Percentiles rank a stretch among this genome's conserved stretches.
These are phyloP conservation scores for Zymoseptoria tritici DNA, from an alignment of 2,329 filamentous ascomycete genomes.

Conservation along the genomic window DNA sequence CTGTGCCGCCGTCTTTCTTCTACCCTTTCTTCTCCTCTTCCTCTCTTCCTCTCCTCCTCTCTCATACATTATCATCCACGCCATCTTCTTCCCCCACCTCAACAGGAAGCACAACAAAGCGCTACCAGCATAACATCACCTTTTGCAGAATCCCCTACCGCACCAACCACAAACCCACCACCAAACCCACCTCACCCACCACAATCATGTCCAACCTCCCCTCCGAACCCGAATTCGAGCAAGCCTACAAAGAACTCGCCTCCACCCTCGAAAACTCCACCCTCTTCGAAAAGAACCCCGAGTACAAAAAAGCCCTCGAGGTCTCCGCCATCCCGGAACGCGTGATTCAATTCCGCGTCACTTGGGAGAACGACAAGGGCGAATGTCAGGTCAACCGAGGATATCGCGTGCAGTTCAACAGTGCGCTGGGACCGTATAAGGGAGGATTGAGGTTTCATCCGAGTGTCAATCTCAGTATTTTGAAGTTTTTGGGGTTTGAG, in stretches of 20 bases:
- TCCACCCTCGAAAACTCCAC: conserved; percentile 90
- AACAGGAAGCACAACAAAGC: not conserved
- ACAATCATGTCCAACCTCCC: conserved; percentile 55
- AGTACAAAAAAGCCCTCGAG: conserved; percentile 84
- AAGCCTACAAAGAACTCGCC: conserved; percentile 90
- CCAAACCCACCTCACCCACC: not conserved
- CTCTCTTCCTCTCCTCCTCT: conserved; percentile 1
- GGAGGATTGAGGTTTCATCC: conserved; percentile 94
- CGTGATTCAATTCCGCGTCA: conserved; percentile 91
- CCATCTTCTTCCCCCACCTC: not conserved
- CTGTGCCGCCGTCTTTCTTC: not conserved
- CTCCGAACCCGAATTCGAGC: conserved; percentile 92
- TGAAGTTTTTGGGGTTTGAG: conserved; percentile 98
- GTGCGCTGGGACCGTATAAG: conserved; percentile 94
- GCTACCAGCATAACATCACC: not conserved
- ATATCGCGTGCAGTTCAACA: conserved; percentile 98
- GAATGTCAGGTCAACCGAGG: conserved; percentile 86
- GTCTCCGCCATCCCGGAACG: conserved; percentile 89
- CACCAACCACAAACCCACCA: not conserved
- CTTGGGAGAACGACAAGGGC: conserved; percentile 93
- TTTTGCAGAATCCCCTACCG: not conserved
- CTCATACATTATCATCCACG: not conserved
- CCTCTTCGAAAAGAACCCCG: conserved; percentile 88
- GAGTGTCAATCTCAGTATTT: conserved; percentile 65
- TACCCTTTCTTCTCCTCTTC: not conserved